Conservation (phyloP, 208 protist species). For the Tritrichomonas musculus region DNA sequence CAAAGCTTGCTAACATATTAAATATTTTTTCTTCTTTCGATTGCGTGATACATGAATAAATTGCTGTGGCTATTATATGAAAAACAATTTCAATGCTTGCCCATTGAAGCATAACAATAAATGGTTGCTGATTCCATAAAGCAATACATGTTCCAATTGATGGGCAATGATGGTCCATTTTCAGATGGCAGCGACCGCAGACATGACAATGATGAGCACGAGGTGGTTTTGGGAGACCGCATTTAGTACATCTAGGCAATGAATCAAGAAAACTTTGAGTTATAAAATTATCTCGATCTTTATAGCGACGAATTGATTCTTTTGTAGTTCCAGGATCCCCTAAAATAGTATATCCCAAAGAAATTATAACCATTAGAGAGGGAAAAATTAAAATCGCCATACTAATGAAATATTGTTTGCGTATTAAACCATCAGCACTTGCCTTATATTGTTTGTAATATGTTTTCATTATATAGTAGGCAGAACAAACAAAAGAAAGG, state of each 20-base stretch:
- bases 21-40: neutral
- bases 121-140: neutral
- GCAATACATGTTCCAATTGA: neutral
- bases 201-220: conserved; percentile 45
- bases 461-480: too few species aligned
- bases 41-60: too few species aligned
- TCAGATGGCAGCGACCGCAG: conserved; percentile 42
- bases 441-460: too few species aligned
- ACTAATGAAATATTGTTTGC: too few species aligned
- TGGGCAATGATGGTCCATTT: conserved; percentile 50
- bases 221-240: conserved; percentile 38
- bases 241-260: conserved; percentile 26
- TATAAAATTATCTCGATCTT: neutral
- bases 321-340: neutral
- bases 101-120: neutral
- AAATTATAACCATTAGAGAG: neutral
- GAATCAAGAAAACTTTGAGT: neutral
- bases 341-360: neutral
- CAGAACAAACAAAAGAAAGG: too few species aligned
- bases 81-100: too few species aligned
- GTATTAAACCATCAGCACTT: too few species aligned
- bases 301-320: neutral
- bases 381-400: too few species aligned
- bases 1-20: neutral
- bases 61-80: too few species aligned